Evolutionary conservation across 441 rosid species (phyloP).

Genomic region (Adansonia gregorii): DNA sequence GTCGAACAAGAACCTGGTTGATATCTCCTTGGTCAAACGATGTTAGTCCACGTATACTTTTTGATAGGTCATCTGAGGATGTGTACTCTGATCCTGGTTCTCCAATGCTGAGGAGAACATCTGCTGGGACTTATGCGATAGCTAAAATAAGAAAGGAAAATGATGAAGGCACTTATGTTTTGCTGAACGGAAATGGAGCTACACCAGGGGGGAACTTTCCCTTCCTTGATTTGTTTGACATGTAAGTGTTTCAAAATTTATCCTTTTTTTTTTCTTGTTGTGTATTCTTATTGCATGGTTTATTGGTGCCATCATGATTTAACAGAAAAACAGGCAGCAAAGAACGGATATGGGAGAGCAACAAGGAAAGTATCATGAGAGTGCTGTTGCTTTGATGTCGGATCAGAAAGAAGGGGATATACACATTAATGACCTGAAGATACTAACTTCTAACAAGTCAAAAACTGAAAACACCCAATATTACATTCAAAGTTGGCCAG

Average conservation of each 20-base stretch:
- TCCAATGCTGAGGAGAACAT: slow-evolving; percentile 88
- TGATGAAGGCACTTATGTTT: slow-evolving; percentile 59
- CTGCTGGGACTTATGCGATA: slow-evolving; percentile 75
- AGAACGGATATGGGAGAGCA: slow-evolving; percentile 97
- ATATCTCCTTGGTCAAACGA: slow-evolving; percentile 75
- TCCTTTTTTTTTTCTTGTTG: slow-evolving; percentile 17
- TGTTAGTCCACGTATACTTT: slow-evolving; percentile 70
- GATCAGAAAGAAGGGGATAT: slow-evolving; percentile 84
- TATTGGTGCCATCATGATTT: slow-evolving; percentile 26
- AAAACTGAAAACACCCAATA: slow-evolving; percentile 94
- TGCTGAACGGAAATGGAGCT: slow-evolving; percentile 94
- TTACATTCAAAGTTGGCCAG: slow-evolving; percentile 82
- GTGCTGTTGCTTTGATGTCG: slow-evolving; percentile 89
- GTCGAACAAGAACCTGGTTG: slow-evolving; percentile 87
- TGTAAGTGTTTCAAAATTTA: slow-evolving; percentile 57
- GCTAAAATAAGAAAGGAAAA: slow-evolving; percentile 79
- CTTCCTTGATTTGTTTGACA: slow-evolving; percentile 92
- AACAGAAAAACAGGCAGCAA: slow-evolving; percentile 84
- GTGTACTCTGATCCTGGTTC: slow-evolving; percentile 98
- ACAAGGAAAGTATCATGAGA: slow-evolving; percentile 88
- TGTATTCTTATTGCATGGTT: too few relatives aligned
- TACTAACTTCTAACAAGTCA: slow-evolving; percentile 88
- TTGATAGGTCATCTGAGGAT: slow-evolving; percentile 97
- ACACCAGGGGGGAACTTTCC: slow-evolving; percentile 97
- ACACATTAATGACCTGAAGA: slow-evolving; percentile 66